Conservation (phyloP, 2,329 filamentous ascomycete species). For the Cadophora sp. region DNA sequence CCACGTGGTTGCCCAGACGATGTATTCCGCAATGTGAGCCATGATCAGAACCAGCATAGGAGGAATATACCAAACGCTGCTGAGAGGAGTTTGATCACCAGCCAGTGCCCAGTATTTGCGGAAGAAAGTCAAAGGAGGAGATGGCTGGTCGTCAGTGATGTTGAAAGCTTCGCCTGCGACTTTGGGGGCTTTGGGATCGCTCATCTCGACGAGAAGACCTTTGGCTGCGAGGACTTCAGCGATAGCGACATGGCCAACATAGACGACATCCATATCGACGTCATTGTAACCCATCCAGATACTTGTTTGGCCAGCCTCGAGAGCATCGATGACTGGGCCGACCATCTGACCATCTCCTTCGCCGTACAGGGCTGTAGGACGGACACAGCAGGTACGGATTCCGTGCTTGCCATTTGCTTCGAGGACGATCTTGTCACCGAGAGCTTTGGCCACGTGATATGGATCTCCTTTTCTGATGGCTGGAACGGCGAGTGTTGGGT, state of each 20-base stretch:
- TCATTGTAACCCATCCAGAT: constrained; percentile 58
- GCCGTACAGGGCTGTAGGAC: constrained; percentile 59
- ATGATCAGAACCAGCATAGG: constrained; percentile 32
- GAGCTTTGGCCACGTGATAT: constrained; percentile 36
- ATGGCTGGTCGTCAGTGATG: constrained; percentile 35
- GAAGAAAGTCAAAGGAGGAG: constrained; percentile 33
- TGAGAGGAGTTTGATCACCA: constrained; percentile 33
- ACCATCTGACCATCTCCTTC: constrained; percentile 48
- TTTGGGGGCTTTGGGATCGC: constrained; percentile 27
- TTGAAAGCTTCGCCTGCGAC: constrained; percentile 37
- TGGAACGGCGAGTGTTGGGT: constrained; percentile 33
- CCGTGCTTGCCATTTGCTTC: constrained; percentile 41
- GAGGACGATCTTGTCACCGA: constrained; percentile 35
- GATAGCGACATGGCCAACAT: constrained; percentile 44
- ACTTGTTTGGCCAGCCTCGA: constrained; percentile 54
- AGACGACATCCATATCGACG: constrained; percentile 52
- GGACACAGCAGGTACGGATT: constrained; percentile 57
- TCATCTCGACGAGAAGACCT: constrained; percentile 37
- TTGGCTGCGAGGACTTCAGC: constrained; percentile 53
- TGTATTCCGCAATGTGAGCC: constrained; percentile 33
- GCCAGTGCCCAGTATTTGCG: constrained; percentile 34
- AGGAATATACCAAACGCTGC: constrained; percentile 32
- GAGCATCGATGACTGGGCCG: constrained; percentile 49
- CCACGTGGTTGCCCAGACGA: constrained; percentile 28
- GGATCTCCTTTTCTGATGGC: constrained; percentile 32